A percentile compares a stretch with the other conserved stretches of the same genome.
Evolutionary conservation across 441 rosid species (phyloP).

Genomic region (Macaranga tanarius): DNA sequence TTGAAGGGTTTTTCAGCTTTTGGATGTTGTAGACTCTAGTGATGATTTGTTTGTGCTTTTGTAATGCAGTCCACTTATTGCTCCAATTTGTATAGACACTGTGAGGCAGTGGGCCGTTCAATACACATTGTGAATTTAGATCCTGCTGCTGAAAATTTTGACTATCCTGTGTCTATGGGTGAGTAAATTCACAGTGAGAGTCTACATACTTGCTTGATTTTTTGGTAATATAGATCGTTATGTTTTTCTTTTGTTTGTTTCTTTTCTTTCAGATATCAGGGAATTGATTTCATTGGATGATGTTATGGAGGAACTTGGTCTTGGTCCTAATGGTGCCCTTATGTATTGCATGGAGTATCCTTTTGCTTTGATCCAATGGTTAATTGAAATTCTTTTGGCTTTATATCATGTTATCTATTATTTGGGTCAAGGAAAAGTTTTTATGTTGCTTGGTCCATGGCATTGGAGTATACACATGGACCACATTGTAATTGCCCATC

Average conservation of each 20-base stretch:
- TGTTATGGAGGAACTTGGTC: conserved; percentile 88
- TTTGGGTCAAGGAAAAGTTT: not conserved
- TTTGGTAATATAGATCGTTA: not conserved
- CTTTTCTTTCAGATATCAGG: conserved; percentile 55
- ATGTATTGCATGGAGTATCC: conserved; percentile 85
- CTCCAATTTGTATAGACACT: conserved; percentile 66
- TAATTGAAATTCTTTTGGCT: not conserved
- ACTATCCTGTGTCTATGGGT: conserved; percentile 91
- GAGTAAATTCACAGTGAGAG: conserved; percentile 3
- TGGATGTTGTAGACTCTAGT: too few relatives aligned
- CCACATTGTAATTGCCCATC: not conserved
- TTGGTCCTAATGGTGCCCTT: conserved; percentile 91
- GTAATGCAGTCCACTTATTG: conserved; percentile 78
- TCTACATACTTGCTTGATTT: conserved; percentile 7
- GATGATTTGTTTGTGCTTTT: not conserved
- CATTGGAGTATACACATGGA: not conserved
- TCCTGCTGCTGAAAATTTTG: conserved; percentile 89
- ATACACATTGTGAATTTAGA: conserved; percentile 77
- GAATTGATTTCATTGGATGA: conserved; percentile 82
- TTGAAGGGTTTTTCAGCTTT: too few relatives aligned
- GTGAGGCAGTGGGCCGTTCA: conserved; percentile 59
- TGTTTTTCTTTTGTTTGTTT: conserved; percentile 14
- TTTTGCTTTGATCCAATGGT: conserved; percentile 18
- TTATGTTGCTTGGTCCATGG: not conserved
- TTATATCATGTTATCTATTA: too few relatives aligned